A percentile compares a stretch with the other conserved stretches of the same genome.
Evolutionary conservation across 208 protist genomes (phyloP).

Genomic region (Acanthamoeba culbertsoni): DNA sequence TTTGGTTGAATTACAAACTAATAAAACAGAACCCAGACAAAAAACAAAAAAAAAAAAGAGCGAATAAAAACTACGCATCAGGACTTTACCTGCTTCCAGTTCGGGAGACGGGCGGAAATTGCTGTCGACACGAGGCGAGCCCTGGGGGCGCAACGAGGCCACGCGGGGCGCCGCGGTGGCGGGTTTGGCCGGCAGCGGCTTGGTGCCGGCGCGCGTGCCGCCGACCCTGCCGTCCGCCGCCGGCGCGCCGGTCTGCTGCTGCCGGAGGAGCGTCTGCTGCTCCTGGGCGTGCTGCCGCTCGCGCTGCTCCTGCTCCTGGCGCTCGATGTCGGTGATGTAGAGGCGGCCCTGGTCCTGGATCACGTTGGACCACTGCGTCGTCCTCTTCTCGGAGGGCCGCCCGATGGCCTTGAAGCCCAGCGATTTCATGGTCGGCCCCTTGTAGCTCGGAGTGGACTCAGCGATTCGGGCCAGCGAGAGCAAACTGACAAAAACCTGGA

Average conservation of each 20-base stretch:
- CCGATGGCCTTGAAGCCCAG: slow-evolving; percentile 12
- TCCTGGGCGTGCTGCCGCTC: not conserved
- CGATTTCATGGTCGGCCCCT: slow-evolving; percentile 1
- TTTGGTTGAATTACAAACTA: no score
- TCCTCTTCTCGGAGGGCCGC: not conserved
- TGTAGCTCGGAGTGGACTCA: not conserved
- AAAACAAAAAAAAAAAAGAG: not conserved
- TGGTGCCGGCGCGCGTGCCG: not conserved
- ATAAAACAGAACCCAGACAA: not conserved
- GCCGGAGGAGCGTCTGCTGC: not conserved
- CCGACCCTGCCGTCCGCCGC: no score
- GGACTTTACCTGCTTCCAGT: not conserved
- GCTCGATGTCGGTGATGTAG: slow-evolving; percentile 27
- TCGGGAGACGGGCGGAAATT: not conserved
- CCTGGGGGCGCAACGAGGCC: not conserved
- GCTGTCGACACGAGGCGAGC: not conserved
- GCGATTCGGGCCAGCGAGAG: slow-evolving; percentile 8
- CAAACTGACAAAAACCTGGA: not conserved
- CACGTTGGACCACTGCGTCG: slow-evolving; percentile 11
- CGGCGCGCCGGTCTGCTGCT: not conserved
- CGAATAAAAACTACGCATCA: not conserved
- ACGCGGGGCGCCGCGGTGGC: not conserved
- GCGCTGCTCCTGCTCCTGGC: not conserved
- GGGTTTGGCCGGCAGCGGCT: not conserved
- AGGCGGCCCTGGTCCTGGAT: not conserved